Percentiles rank a stretch among this genome's conserved stretches.
Evolutionary conservation across 2,329 filamentous ascomycete genomes (phyloP).

Genomic region (Colletotrichum costaricense): DNA sequence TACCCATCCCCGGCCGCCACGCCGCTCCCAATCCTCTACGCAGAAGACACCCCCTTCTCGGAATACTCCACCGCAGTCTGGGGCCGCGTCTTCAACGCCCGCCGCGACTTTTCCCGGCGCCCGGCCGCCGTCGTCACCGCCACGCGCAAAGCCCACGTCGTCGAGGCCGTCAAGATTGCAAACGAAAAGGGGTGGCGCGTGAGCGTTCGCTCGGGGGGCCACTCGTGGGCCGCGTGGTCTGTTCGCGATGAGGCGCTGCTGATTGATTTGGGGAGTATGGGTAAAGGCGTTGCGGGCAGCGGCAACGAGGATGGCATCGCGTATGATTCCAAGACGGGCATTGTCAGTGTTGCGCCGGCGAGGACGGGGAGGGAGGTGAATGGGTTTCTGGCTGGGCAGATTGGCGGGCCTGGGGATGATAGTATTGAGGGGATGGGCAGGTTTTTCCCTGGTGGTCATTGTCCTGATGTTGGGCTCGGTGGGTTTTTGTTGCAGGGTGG

Average conservation of each 20-base stretch:
- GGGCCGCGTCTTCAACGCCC: conserved; percentile 56
- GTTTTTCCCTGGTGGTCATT: conserved; percentile 66
- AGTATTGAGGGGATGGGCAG: conserved; percentile 42
- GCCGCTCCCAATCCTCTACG: conserved; percentile 38
- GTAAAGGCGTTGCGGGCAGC: not conserved
- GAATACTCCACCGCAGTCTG: conserved; percentile 42
- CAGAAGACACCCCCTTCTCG: conserved; percentile 38
- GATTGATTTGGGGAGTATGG: conserved; percentile 45
- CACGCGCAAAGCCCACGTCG: conserved; percentile 48
- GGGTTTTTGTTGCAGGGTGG: conserved; percentile 67
- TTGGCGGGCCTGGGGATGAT: conserved; percentile 17
- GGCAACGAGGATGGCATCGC: conserved; percentile 45
- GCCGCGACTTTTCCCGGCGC: conserved; percentile 45
- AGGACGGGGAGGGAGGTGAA: conserved; percentile 59
- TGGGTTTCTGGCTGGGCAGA: conserved; percentile 45
- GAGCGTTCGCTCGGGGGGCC: conserved; percentile 60
- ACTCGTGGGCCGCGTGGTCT: conserved; percentile 62
- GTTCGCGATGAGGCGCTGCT: conserved; percentile 58
- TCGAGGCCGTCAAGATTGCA: conserved; percentile 52
- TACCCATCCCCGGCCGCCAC: no score
- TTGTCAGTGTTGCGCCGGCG: conserved; percentile 57
- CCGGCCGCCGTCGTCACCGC: conserved; percentile 56
- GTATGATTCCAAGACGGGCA: conserved; percentile 50
- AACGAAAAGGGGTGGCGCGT: conserved; percentile 46
- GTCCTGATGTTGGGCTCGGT: conserved; percentile 66